Evolutionary conservation across 148 eudicot genomes (phyloP), one percentile per base, ranked within the genome.

Genomic region (Spergularia bocconei): DNA sequence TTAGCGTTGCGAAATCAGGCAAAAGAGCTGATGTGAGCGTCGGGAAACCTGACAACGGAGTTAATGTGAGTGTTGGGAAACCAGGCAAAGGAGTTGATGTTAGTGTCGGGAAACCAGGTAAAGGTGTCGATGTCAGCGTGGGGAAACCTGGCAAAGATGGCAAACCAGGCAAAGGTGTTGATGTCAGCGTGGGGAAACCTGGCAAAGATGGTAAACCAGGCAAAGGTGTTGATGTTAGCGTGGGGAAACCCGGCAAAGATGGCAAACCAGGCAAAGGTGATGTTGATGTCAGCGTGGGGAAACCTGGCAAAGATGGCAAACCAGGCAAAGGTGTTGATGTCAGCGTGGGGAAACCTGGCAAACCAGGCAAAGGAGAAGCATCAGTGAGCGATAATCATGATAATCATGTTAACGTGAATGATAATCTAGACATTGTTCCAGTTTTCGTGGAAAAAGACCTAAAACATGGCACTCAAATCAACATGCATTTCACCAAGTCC

Each of bases 361-460:
- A 69, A 69, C 67, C 44, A 33, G 67, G 67, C 67, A 69, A 69
- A 69, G 72, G 44, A 0, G 88, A 90, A 10, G 71, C 81, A 4
- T 47, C 60, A 11, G 87, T 88, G 23, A 39, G 74, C 59, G 56
- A 73, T 0, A 84, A 85, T 39, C 84, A 80, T 0, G 56, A 73
- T 0, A 84, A 85, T 39, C 84, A 80, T 0, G 84, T 73, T 0
- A 33, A 71, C 10, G 89, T 87, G 0, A 38, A 72, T 3, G 85
- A 86, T 17, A 79, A 87, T 77, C 89, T 82, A 4, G 83, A 82
- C n/a, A 80, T 84, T 0, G 91, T 91, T 29, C 72, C 88, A 2
- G 89, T 88, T 71, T 87, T 91, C 87, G 56, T 78, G 51, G 85
- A 84, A 55, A 83, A 88, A 19, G 87, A 88, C 71, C 61, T 91